Evolutionary conservation across 257 asterid genomes (phyloP).

Genomic region (Nyctanthes arbortristis): DNA sequence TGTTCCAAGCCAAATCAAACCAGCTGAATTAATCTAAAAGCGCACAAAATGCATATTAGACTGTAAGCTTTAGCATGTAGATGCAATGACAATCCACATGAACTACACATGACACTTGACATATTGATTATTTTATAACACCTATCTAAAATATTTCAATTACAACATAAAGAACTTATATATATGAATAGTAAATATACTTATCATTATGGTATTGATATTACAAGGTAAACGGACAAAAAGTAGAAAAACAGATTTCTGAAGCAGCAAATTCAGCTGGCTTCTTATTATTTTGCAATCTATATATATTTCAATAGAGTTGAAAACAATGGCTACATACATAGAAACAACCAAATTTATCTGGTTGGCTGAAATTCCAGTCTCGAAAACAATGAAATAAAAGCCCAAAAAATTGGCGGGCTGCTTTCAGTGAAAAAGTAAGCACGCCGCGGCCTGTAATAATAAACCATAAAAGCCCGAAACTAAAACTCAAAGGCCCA

Average conservation of each 20-base stretch:
- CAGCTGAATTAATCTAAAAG: neutral
- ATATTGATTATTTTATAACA: neutral
- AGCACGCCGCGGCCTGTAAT: neutral
- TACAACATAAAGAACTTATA: no score
- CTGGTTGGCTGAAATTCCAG: neutral
- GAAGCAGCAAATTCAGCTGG: neutral
- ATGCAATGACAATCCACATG: no score
- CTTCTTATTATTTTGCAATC: neutral
- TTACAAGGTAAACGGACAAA: neutral
- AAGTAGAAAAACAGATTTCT: neutral
- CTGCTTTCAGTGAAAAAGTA: neutral
- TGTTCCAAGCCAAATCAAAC: neutral
- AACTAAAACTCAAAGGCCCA: neutral
- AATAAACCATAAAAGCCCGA: neutral
- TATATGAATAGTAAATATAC: neutral
- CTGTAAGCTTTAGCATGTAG: neutral
- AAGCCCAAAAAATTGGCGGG: neutral
- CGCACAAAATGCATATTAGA: neutral
- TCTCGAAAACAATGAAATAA: neutral
- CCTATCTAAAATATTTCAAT: no score
- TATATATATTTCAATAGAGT: neutral
- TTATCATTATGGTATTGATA: no score
- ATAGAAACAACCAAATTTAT: neutral
- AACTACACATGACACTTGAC: neutral
- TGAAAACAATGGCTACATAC: neutral